Evolutionary conservation across 169 alveolate genomes (phyloP), one percentile per base, ranked within the genome.

Genomic region (Plasmodium coatneyi): DNA sequence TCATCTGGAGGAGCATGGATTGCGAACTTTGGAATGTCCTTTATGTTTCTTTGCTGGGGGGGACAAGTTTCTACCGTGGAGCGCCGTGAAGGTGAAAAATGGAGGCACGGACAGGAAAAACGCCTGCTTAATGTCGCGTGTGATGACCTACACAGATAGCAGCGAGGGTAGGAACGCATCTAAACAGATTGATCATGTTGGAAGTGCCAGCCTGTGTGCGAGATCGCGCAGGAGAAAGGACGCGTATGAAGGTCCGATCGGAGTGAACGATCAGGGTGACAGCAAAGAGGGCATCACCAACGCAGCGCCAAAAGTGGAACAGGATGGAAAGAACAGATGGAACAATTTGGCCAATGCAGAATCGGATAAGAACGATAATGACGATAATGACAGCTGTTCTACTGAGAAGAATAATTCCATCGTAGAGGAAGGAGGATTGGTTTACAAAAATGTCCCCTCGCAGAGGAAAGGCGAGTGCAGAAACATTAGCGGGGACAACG

Each of bases 11-110:
- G 92, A 80, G 39, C 95, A 91, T 25, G 95, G 95, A 4, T 82
- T 91, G 25, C 80, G 95, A 3, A 91, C 95, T 3, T 32, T 82
- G 72, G 95, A 91, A 81, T 91, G 95, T 14, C 95, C 95, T 6
- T 36, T 91, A 10, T 91, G 95, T 34, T 91, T 91, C 49, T 91
- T 91, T 46, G 54, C 54, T 60, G 76, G 79, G 52, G 72, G 56
- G 5, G 95, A 91, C 71, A 36, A 22, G 46, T 56, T 80, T 9
- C 60, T 91, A n/a, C 95, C 95, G 16, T 91, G 95, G 95, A 70
- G 34, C 6, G 5, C 1, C 16, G 49, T 28, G 80, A 76, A 19
- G 9, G 80, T 39, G 43, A 30, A 43, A 54, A n/a, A 52, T 19
- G 43, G 70, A 12, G 32, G n/a, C 0, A 39, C 66, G 4, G 3